Percentiles rank a stretch among this genome's conserved stretches.
phyloP scores from a whole-genome alignment of 2,329 filamentous ascomycete species.

The Fonsecaea erecta region DNA sequence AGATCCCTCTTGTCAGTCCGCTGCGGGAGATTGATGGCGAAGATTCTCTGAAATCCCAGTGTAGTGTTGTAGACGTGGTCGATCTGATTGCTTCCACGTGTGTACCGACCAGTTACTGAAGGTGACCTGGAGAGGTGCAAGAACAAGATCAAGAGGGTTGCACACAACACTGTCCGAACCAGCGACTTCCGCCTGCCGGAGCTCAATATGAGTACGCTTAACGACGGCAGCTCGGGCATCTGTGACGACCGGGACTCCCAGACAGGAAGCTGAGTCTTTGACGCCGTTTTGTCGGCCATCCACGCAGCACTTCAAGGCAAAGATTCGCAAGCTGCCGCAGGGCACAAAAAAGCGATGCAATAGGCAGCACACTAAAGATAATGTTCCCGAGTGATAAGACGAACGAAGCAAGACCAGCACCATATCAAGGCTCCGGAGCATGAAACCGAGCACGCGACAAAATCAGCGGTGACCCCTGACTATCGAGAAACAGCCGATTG shows the following conservation, averaged over 20 bases:
- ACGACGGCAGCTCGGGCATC: not conserved
- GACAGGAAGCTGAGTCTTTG: not conserved
- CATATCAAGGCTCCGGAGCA: not conserved
- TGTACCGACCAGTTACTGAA: not conserved
- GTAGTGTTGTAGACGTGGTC: slow-evolving; percentile 34
- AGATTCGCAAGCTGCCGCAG: too few relatives aligned
- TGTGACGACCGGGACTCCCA: not conserved
- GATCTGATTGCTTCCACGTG: not conserved
- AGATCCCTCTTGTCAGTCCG: slow-evolving; percentile 57
- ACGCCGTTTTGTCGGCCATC: not conserved
- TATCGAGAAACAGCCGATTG: not conserved
- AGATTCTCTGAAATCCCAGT: slow-evolving; percentile 43
- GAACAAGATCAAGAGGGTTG: not conserved
- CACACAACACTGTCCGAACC: not conserved
- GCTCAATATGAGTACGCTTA: not conserved
- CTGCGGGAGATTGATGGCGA: slow-evolving; percentile 54
- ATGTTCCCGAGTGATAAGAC: not conserved
- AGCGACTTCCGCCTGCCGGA: not conserved
- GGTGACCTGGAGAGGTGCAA: not conserved
- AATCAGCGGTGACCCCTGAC: not conserved
- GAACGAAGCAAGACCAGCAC: not conserved
- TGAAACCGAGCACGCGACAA: not conserved
- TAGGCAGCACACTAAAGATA: not conserved
- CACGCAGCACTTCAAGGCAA: not conserved
- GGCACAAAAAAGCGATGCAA: not conserved